Base-by-base conservation (phyloP, 1,139 yeast genomes). In the Geotrichum phurueaensis region DNA sequence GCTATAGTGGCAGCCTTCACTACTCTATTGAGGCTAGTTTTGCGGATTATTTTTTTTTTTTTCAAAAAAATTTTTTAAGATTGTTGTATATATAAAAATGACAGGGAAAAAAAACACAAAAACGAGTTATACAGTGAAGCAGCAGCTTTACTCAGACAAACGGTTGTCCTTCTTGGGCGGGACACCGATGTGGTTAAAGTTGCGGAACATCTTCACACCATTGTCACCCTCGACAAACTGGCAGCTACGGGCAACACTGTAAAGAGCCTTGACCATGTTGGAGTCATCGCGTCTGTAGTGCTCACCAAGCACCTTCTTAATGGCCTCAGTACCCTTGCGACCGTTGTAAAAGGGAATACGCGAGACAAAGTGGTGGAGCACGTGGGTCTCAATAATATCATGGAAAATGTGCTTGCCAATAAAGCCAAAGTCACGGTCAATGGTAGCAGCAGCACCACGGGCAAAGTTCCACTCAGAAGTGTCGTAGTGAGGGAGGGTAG, bases 331-430 rank as follows among this genome's bases (percentile, higher is more conserved):
- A 54, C 94, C 96, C 72, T 84, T 85, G 75, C 94, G 84, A 51
- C 88, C 96, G 68, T 88, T 84, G 80, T 89, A 89, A 77, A 89
- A 89, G 60, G 96, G 96, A 66, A 89, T 87, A 75, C 96, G 81
- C 12, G 92, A 85, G 61, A 86, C 87, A 74, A 84, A 88, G 76
- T 89, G 96, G 76, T 89, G 96, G 70, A 87, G 81, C 59, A 89
- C 96, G 71, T 89, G 96, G 61, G 96, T 89, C 79, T 89, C 96
- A 69, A 89, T 87, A 70, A 89, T 89, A 72, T 88, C 96, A 74
- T 89, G 96, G 84, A 89, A 87, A 68, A 88, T 80, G 77, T 84
- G 84, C 72, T 83, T 83, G 60, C 96, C 96, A 65, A 89, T 78
- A 70, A 89, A 87, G 29, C 95, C 94, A 74, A 86, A 87, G 69